Evolutionary conservation across 495 filamentous ascomycete genomes (phyloP), one percentile per base, ranked within the genome.

Genomic region (Ramalina intermedia): DNA sequence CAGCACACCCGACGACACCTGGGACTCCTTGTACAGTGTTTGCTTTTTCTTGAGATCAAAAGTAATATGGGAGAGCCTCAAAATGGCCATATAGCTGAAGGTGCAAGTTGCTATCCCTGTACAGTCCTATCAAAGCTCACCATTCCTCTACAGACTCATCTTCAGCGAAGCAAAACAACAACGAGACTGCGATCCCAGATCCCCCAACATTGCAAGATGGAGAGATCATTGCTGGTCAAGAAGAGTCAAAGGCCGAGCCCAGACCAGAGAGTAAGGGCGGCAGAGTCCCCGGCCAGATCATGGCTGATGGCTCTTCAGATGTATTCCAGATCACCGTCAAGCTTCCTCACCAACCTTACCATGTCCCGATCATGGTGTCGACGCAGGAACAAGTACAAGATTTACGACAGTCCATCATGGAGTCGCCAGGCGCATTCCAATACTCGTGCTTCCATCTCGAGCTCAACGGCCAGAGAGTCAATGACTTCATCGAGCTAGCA

Each of bases 371-470:
- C 47, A 90, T 84, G 78, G 87, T 96, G 18, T 91, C 87, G 7
- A 80, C 82, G 49, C 81, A 94, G 71, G 93, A 96, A 64, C 89
- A 95, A 62, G 81, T 96, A 41, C 93, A 99, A 66, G 93, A 99
- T 71, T 79, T 99, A 55, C 85, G 93, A 51, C 90, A 96, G 67
- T 91, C 91, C 26, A 83, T 99, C 60, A 82, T 95, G 64, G 93
- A 99, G 64, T 72, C 84, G 42, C 93, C 93, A n/a, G 74, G 80
- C 46, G 89, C 88, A 46, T 83, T 94, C 66, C 88, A 94, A 66
- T 96, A 96, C 69, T 90, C 93, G 37, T 99, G 93, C 70, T 99
- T 99, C 73, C 93, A 96, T 66, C 79, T 99, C 38, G 88, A 96
- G 62, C 79, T 85, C 68, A 78, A 86, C 18, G 82, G 84, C 47